Conservation (phyloP, 225 moss, liverwort and hornwort species). For the Bryoerythrophyllum caledonicum region DNA sequence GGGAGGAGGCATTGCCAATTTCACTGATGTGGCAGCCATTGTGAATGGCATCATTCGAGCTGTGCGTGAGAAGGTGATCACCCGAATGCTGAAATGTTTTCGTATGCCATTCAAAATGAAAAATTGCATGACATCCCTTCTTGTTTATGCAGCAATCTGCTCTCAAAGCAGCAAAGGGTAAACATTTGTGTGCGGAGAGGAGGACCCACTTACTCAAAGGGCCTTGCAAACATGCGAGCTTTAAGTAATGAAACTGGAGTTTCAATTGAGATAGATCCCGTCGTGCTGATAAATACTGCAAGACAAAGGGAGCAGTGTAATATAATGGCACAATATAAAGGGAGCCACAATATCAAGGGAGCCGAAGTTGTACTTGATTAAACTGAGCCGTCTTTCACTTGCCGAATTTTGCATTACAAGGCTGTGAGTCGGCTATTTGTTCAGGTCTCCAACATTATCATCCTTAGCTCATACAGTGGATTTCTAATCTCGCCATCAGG, state of each 20-base stretch:
- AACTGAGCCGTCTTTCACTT: too few relatives aligned
- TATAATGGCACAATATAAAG: too few relatives aligned
- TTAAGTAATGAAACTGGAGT: slow-evolving; percentile 76
- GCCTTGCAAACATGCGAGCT: slow-evolving; percentile 85
- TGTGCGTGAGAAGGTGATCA: slow-evolving; percentile 79
- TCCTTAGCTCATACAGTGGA: too few relatives aligned
- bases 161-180: slow-evolving; percentile 84
- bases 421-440: too few relatives aligned
- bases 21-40: slow-evolving; percentile 93
- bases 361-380: not conserved
- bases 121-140: slow-evolving; percentile 1
- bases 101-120: not conserved
- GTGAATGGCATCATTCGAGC: slow-evolving; percentile 94
- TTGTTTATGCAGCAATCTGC: slow-evolving; percentile 64
- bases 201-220: slow-evolving; percentile 91
- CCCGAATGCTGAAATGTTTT: not conserved
- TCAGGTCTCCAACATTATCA: too few relatives aligned
- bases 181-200: slow-evolving; percentile 86
- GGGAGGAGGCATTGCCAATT: slow-evolving; percentile 94
- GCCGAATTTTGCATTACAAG: too few relatives aligned
- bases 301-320: too few relatives aligned
- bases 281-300: not conserved
- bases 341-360: too few relatives aligned
- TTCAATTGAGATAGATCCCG: slow-evolving; percentile 59
- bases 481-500: too few relatives aligned